A percentile compares a stretch with the other conserved stretches of the same genome.
Conservation (phyloP, 2,329 filamentous ascomycete species). For the Hypoxylon sp. region DNA sequence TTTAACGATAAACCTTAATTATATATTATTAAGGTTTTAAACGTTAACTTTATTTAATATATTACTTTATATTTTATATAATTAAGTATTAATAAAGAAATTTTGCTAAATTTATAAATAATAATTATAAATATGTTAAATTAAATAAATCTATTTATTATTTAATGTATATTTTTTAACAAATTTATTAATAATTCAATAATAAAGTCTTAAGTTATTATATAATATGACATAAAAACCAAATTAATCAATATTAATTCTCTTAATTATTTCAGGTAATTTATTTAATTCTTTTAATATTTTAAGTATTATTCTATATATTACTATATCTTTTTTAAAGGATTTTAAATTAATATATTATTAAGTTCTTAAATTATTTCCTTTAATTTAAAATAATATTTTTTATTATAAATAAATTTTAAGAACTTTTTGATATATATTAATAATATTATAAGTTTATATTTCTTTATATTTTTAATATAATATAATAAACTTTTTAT, state of each 20-base stretch:
- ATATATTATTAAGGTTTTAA: too few relatives aligned
- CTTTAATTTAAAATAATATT: neutral
- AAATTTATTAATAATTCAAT: neutral
- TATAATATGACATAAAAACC: neutral
- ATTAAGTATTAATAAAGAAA: too few relatives aligned
- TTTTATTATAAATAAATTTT: too few relatives aligned
- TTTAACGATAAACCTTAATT: too few relatives aligned
- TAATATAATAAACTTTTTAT: neutral
- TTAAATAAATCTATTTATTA: neutral
- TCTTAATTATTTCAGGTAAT: neutral
- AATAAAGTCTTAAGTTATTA: neutral
- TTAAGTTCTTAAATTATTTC: neutral
- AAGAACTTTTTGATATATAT: too few relatives aligned
- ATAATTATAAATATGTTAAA: neutral
- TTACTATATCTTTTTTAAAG: neutral
- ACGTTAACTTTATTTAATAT: too few relatives aligned
- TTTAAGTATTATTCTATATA: neutral
- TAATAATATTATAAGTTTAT: neutral
- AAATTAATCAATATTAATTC: slow-evolving; percentile 1
- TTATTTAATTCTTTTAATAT: neutral
- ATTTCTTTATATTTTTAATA: too few relatives aligned
- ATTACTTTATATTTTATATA: too few relatives aligned
- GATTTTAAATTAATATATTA: neutral
- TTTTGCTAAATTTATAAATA: too few relatives aligned
- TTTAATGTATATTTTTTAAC: neutral